Base-by-base conservation (phyloP, 495 filamentous ascomycete species). In the Tuber melanosporum region DNA sequence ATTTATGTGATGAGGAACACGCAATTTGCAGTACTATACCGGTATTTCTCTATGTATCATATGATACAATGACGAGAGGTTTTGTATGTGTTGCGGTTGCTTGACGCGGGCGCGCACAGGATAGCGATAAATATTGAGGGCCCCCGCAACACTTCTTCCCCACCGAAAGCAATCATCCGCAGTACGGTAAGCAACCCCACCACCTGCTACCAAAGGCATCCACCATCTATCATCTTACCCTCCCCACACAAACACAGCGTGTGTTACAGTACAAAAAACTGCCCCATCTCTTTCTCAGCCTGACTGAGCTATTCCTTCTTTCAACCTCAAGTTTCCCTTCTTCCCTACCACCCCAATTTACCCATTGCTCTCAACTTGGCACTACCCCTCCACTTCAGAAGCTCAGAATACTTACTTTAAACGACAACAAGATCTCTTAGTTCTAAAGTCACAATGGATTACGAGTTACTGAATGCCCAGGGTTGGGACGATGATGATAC, bases 391-490 rank as follows among this genome's bases (percentile, higher is more conserved):
- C 57, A 36, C 15, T 66, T 36, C 12, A 15, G 26, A 36, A 62
- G 36, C 57, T 17, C 26, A 66, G 12, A 4, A 17, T 17, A 66
- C 57, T 36, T 8, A 66, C 57, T 14, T 15, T 32, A 62, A 22
- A 66, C 57, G 26, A 7, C 26, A 26, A 4, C 26, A 66, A 19
- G 17, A 36, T 19, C 2, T 17, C 12, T 4, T 36, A 7, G 26
- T 17, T 12, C 26, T 14, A 36, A 36, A 19, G 26, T 43, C 49
- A 1, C 70, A 12, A 78, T 78, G 75, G 77, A 79, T 74, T 79
- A 78, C 66, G 77, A 79, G 43, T 79, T 79, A 39, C 70, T 71
- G 57, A 79, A 79, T 44, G 77, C 77, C n/a, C 70, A 62, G 26
- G 49, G 71, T 9, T 79, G 77, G 77, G 77, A 36, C 10, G 77